These are phyloP conservation scores for Phytophthora melonis DNA, from an alignment of 352 stramenopile genomes.

Conservation along the genomic window DNA sequence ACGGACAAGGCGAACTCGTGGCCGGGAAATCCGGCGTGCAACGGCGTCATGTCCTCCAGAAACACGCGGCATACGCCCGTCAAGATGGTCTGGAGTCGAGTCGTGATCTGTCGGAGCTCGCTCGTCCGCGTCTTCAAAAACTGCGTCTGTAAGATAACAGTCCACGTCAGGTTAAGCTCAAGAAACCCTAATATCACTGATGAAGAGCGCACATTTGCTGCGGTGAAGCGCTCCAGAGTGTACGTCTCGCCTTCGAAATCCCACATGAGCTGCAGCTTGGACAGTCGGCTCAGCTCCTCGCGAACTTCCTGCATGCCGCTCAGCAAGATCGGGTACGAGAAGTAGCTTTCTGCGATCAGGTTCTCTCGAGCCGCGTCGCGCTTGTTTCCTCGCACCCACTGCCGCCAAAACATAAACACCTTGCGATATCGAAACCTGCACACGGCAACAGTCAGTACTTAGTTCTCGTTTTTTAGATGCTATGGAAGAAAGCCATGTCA, in stretches of 20 bases:
- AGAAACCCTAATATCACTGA: neutral
- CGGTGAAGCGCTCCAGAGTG: slow-evolving; percentile 43
- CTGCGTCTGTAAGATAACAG: slow-evolving; percentile 9
- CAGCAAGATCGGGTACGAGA: slow-evolving; percentile 51
- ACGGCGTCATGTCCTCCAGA: slow-evolving; percentile 45
- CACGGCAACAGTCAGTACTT: neutral
- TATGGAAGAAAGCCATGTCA: neutral
- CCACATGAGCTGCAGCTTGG: slow-evolving; percentile 49
- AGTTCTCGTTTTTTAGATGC: neutral
- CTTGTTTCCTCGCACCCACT: slow-evolving; percentile 55
- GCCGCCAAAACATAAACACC: slow-evolving; percentile 66
- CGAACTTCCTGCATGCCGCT: slow-evolving; percentile 48
- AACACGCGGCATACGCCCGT: slow-evolving; percentile 46
- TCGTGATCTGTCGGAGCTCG: slow-evolving; percentile 34
- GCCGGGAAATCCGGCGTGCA: slow-evolving; percentile 54
- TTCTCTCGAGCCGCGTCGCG: slow-evolving; percentile 52
- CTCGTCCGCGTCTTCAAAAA: slow-evolving; percentile 36
- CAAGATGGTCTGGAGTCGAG: slow-evolving; percentile 49
- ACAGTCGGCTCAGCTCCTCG: slow-evolving; percentile 38
- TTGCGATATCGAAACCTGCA: slow-evolving; percentile 76
- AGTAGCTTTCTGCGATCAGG: slow-evolving; percentile 58
- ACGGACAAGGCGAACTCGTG: slow-evolving; percentile 64
- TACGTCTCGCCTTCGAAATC: slow-evolving; percentile 53
- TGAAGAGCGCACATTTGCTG: slow-evolving; percentile 47
- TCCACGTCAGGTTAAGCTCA: neutral